Evolutionary conservation across 371 early-diverging fungal genomes (phyloP), one percentile per base, ranked within the genome.

Genomic region (Lichtheimia corymbifera): DNA sequence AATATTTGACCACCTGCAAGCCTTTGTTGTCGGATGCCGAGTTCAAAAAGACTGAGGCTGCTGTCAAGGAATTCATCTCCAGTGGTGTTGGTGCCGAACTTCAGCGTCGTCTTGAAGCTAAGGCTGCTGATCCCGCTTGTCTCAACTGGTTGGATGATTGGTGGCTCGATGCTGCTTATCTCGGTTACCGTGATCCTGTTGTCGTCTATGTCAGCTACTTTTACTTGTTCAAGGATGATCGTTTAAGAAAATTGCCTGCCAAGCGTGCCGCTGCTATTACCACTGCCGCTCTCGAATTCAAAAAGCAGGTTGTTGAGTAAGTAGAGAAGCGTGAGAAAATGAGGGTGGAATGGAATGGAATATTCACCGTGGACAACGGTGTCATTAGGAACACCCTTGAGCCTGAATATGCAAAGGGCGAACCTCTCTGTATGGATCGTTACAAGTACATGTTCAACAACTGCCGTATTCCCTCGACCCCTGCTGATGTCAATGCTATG

Each of bases 401-500:
- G 45, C 96, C 96, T 30, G 97, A 97, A 72, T 88, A 79, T 76
- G 88, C 87, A 50, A 88, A 89, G 68, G 84, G 83, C 40, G 77
- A 80, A 28, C 92, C 97, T 22, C 70, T 97, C 68, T 94, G 93
- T 77, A 93, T 93, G 84, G 83, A 91, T 68, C 91, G 94, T 61
- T 97, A 94, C 86, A 90, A 92, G 73, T 93, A 87, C 76, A 91
- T 98, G 93, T 98, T 97, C 86, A 96, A 97, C 74, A 90, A 96
- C 50, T 93, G 92, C 80, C 93, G 98, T 64, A 86, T 95, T 59
- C 96, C 98, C 47, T 72, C 75, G 57, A 88, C 87, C 71, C 94
- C 94, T 2, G 83, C 88, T 13, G 98, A 98, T 71, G 71, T 82
- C 55, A 92, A 90, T 50, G 82, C 79, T 20, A 80, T 80, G n/a